Evolutionary conservation across 768 basidiomycete genomes (phyloP).

Genomic region (Paxillus ammoniavirescens): DNA sequence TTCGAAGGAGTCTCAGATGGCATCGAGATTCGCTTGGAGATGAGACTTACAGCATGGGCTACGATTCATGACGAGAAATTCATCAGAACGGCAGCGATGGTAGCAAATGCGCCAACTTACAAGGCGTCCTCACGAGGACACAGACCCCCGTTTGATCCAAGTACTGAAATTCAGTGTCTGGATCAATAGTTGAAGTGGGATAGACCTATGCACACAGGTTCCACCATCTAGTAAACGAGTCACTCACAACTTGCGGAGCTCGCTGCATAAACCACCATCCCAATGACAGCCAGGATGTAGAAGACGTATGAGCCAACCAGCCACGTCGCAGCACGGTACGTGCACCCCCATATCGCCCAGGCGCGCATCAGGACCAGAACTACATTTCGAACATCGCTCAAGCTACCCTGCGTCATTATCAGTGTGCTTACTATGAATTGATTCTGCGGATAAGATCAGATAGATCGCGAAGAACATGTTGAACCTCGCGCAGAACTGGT

Average conservation of each 20-base stretch:
- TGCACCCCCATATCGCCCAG: slow-evolving; percentile 20
- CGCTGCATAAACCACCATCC: too few species aligned
- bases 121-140: not conserved
- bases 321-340: not conserved
- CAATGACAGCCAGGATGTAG: slow-evolving; percentile 4
- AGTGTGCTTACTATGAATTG: slow-evolving; percentile 15
- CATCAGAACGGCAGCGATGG: not conserved
- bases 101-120: not conserved
- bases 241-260: not conserved
- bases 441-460: slow-evolving; percentile 6
- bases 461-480: not conserved
- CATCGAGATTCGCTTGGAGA: too few species aligned
- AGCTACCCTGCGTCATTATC: not conserved
- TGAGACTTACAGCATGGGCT: not conserved
- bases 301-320: slow-evolving; percentile 6
- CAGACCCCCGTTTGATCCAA: slow-evolving; percentile 2
- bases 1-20: not conserved
- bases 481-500: slow-evolving; percentile 8
- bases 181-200: not conserved
- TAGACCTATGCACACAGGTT: not conserved
- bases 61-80: not conserved
- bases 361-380: slow-evolving; percentile 19
- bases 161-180: not conserved
- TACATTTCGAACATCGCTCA: not conserved
- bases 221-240: too few species aligned